A percentile compares a stretch with the other conserved stretches of the same genome.
These are phyloP conservation scores for Suillus weaverae DNA, from an alignment of 768 basidiomycete species.

Conservation along the genomic window DNA sequence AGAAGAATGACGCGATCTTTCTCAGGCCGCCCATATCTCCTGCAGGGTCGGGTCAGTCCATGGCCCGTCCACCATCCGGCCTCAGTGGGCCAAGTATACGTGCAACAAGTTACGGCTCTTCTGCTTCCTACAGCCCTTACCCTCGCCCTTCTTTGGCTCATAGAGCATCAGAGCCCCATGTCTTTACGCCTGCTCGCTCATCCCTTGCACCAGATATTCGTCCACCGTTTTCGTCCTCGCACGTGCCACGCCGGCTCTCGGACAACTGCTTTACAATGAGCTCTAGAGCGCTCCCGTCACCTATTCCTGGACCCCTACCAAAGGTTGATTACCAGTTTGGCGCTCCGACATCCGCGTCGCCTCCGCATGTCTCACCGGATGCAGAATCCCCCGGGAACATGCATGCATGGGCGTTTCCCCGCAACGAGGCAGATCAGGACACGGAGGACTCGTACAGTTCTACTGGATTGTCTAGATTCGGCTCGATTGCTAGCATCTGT, in stretches of 20 bases:
- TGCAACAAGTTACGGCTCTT: constrained; percentile 39
- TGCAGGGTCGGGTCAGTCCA: constrained; percentile 32
- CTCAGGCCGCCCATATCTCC: constrained; percentile 35
- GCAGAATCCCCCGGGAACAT: constrained; percentile 31
- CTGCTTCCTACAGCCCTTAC: constrained; percentile 38
- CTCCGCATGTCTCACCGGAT: constrained; percentile 53
- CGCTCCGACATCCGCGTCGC: constrained; percentile 46
- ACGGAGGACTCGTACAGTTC: constrained; percentile 54
- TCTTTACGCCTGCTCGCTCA: constrained; percentile 38
- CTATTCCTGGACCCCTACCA: constrained; percentile 55
- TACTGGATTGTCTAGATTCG: constrained; percentile 50
- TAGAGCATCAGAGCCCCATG: constrained; percentile 35
- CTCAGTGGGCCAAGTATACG: constrained; percentile 35
- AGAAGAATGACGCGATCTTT: constrained; percentile 35
- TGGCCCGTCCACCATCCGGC: constrained; percentile 38
- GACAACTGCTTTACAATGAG: constrained; percentile 52
- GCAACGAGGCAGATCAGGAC: constrained; percentile 47
- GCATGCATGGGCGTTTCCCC: constrained; percentile 45
- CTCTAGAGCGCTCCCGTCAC: constrained; percentile 49
- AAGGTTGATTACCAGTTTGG: constrained; percentile 66
- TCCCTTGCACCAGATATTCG: constrained; percentile 25
- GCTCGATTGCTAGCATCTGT: constrained; percentile 59
- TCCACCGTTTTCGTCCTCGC: constrained; percentile 13
- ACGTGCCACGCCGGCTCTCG: constrained; percentile 30
- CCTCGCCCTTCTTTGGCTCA: constrained; percentile 33